These are phyloP conservation scores for Claviceps paspali DNA, from an alignment of 2,329 filamentous ascomycete species.

Conservation along the genomic window DNA sequence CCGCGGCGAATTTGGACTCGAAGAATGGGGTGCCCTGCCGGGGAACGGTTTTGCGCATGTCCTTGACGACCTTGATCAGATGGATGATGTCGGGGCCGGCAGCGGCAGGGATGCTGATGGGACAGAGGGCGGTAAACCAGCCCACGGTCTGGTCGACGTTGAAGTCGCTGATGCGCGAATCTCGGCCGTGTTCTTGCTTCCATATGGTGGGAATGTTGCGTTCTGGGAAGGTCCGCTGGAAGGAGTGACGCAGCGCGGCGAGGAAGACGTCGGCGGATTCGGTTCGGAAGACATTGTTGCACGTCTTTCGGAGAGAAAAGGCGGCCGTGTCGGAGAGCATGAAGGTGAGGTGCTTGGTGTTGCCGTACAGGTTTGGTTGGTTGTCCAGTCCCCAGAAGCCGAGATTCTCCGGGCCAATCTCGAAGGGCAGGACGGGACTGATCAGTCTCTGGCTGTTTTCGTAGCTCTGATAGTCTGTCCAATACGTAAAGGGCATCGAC, in stretches of 20 bases:
- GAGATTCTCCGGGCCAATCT: conserved; percentile 23
- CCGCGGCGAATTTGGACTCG: conserved; percentile 25
- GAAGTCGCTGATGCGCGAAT: conserved; percentile 26
- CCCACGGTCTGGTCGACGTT: conserved; percentile 43
- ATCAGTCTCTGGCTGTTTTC: conserved; percentile 17
- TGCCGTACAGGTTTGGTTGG: conserved; percentile 28
- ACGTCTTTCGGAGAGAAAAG: conserved; percentile 24
- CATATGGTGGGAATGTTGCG: conserved; percentile 35
- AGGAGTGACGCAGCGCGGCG: conserved; percentile 38
- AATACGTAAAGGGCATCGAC: conserved; percentile 32
- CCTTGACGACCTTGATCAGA: conserved; percentile 37
- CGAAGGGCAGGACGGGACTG: conserved; percentile 22
- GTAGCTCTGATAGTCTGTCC: conserved; percentile 30
- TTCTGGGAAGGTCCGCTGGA: conserved; percentile 38
- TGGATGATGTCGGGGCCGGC: conserved; percentile 33
- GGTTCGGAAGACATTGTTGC: conserved; percentile 32
- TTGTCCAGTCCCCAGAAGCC: conserved; percentile 31
- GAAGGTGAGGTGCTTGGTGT: conserved; percentile 27
- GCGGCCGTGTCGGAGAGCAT: conserved; percentile 26
- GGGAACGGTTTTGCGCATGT: conserved; percentile 28
- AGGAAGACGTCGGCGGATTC: conserved; percentile 39
- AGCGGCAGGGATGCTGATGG: conserved; percentile 29
- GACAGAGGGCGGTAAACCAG: conserved; percentile 44
- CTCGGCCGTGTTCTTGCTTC: conserved; percentile 36
- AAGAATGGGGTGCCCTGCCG: conserved; percentile 35